These are phyloP conservation scores for Echeveria elegans DNA, from an alignment of 164 flowering plant genomes.

Conservation along the genomic window DNA sequence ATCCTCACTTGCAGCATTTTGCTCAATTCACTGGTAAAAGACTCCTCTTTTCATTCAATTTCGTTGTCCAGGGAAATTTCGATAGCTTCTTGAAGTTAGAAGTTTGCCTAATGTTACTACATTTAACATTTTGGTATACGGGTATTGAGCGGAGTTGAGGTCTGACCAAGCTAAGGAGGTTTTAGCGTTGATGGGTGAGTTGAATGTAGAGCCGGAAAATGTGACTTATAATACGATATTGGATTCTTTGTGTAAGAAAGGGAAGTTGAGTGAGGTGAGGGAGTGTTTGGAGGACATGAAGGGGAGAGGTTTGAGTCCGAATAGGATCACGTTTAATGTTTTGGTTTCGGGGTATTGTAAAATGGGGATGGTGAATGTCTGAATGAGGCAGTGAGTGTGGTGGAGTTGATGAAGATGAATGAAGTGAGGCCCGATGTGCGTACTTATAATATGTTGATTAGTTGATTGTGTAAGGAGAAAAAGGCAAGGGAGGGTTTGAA, in stretches of 20 bases:
- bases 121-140: slow-evolving; percentile 58
- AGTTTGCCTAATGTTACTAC: slow-evolving; percentile 33
- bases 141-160: slow-evolving; percentile 45
- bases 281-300: slow-evolving; percentile 66
- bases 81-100: slow-evolving; percentile 37
- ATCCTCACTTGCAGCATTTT: slow-evolving; percentile 58
- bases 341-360: slow-evolving; percentile 69
- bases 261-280: slow-evolving; percentile 47
- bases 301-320: slow-evolving; percentile 42
- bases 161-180: slow-evolving; percentile 45
- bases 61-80: slow-evolving; percentile 29
- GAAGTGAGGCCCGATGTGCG: slow-evolving; percentile 51
- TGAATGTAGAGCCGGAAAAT: slow-evolving; percentile 47
- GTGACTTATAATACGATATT: slow-evolving; percentile 63
- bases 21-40: slow-evolving; percentile 45
- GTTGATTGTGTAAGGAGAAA: slow-evolving; percentile 53
- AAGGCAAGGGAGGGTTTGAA: slow-evolving; percentile 56
- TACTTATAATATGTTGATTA: slow-evolving; percentile 73
- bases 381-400: slow-evolving; percentile 49
- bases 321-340: slow-evolving; percentile 56
- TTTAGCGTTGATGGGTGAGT: slow-evolving; percentile 36
- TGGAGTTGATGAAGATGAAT: slow-evolving; percentile 58
- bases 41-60: slow-evolving; percentile 33
- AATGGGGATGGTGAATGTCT: slow-evolving; percentile 58
- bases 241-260: slow-evolving; percentile 53